Base-by-base conservation (phyloP, 2,329 filamentous ascomycete genomes). In the Botrytis hyacinthi region DNA sequence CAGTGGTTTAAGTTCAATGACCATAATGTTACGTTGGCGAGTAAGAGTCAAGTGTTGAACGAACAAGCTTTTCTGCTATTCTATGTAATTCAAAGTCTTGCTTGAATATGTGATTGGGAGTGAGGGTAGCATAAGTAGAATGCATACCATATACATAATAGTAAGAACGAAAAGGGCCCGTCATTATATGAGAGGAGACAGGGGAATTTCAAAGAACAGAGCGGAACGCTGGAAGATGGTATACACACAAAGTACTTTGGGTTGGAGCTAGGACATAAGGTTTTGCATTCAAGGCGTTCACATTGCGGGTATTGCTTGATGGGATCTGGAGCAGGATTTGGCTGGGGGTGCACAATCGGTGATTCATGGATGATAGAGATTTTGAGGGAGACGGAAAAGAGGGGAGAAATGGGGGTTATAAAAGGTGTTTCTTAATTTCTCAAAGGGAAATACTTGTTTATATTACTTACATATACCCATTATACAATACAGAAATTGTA, bases 1-100 rank as follows among this genome's bases (percentile, higher is more conserved):
- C 77, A 97, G 87, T 98, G 95, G 95, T 97, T 97, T 82, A 90
- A 93, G 72, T 98, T 98, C 83, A 97, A 98, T 80, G 95, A 98
- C 81, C 95, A 96, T 81, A 94, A 94, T 81, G 95, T 98, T 37
- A 93, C 95, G 75, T 81, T 95, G 73, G 95, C 93, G 3, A 90
- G 89, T 65, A 92, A 96, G 80, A 92, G 92, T 8, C 93, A 98
- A 74, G 95, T 98, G 4, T 86, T 98, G 60, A 88, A 88, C 44
- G 93, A 93, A 22, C 91, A 97, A 81, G 94, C 95, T 0, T 98
- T 98, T 82, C 85, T 98, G 73, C 85, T 98, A 71, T 97, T 98
- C 81, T 98, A 98, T 78, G 90, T 92, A 71, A 89, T 92, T 74
- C 86, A 90, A 75, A 90, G 89, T 35, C 63, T 88, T 80, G 81